phyloP scores from a whole-genome alignment of 306 rosid genomes.

The Fragaria iinumae region DNA sequence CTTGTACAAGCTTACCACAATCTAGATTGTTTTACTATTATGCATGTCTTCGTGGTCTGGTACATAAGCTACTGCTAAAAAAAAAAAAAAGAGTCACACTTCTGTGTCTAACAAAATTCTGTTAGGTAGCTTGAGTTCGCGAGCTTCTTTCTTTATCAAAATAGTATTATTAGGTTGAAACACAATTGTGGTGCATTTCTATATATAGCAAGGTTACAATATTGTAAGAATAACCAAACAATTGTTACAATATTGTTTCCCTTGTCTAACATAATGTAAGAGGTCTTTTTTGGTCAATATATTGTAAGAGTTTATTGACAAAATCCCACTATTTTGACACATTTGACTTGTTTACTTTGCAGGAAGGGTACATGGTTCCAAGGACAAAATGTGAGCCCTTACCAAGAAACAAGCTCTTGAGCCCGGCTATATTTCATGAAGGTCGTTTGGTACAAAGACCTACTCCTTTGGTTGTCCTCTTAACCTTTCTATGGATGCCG shows the following conservation, averaged over 20 bases:
- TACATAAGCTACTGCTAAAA: not conserved
- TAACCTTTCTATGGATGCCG: constrained; percentile 83
- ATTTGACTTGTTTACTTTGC: constrained; percentile 24
- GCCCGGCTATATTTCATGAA: constrained; percentile 83
- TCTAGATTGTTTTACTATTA: not conserved
- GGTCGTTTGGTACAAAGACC: constrained; percentile 88
- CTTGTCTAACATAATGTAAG: not conserved
- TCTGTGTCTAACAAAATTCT: not conserved
- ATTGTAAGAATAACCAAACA: not conserved
- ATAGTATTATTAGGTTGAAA: not conserved
- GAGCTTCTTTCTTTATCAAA: not conserved
- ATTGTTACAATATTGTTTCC: not conserved
- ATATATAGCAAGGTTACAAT: not conserved
- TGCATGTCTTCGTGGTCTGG: not conserved
- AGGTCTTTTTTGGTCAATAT: no score
- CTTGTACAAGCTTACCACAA: not conserved
- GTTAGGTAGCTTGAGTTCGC: not conserved
- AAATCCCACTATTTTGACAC: not conserved
- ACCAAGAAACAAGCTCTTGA: constrained; percentile 70
- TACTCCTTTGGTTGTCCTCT: constrained; percentile 63
- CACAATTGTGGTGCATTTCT: not conserved
- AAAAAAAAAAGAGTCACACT: no score
- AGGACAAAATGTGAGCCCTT: constrained; percentile 56
- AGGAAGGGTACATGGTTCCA: constrained; percentile 87
- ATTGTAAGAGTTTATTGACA: not conserved